Percentiles rank a stretch among this genome's conserved stretches.
Evolutionary conservation across 352 stramenopile species (phyloP).

Genomic region (Phytophthora hibernalis): DNA sequence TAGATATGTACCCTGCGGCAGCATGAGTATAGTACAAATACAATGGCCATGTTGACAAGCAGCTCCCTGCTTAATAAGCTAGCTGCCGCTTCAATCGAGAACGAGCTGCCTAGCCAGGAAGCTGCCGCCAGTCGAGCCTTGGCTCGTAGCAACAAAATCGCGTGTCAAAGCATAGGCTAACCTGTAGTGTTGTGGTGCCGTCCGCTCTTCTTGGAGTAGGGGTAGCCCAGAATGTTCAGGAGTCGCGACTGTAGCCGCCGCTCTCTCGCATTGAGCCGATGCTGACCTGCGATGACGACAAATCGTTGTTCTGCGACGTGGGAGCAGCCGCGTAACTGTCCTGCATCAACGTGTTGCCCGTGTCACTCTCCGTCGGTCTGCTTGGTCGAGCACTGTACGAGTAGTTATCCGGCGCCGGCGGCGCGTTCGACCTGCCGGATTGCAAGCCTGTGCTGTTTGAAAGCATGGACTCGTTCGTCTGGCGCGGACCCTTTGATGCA

Average conservation of each 20-base stretch:
- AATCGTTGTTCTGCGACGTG: conserved; percentile 24
- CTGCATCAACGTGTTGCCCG: conserved; percentile 18
- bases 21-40: conserved; percentile 42
- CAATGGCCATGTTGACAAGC: conserved; percentile 19
- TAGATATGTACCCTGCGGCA: conserved; percentile 43
- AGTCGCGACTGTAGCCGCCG: conserved; percentile 77
- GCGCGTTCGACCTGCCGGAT: conserved; percentile 23
- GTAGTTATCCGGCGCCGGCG: conserved; percentile 21
- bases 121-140: conserved; percentile 26
- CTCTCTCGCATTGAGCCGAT: conserved; percentile 56
- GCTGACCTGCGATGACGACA: conserved; percentile 38
- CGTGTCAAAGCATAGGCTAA: conserved; percentile 35
- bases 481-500: conserved; percentile 34
- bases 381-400: conserved; percentile 26
- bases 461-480: conserved; percentile 39
- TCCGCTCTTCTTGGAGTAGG: conserved; percentile 79
- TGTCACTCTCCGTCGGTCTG: conserved; percentile 12
- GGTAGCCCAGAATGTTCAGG: conserved; percentile 86
- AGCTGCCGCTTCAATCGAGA: conserved; percentile 22
- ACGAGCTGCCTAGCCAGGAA: conserved; percentile 27
- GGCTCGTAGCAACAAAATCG: conserved; percentile 18
- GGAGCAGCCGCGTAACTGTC: conserved; percentile 34
- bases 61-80: conserved; percentile 34
- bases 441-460: conserved; percentile 35
- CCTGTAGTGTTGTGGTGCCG: conserved; percentile 61